A percentile compares a stretch with the other conserved stretches of the same genome.
Conservation (phyloP, 352 stramenopile genomes). For the Phytophthora syringae region DNA sequence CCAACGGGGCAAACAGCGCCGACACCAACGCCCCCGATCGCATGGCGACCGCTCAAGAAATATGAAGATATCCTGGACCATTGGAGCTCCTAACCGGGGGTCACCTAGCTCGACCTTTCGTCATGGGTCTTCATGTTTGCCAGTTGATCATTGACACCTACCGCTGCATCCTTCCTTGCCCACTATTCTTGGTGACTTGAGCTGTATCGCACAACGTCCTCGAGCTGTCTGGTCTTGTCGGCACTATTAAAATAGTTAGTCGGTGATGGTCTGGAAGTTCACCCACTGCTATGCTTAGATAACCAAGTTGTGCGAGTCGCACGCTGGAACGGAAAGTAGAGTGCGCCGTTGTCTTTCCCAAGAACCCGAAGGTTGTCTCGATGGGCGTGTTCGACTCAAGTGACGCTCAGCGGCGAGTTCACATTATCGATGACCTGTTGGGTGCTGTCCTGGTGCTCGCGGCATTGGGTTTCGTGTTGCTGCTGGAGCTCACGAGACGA, state of each 20-base stretch:
- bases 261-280: too few relatives aligned
- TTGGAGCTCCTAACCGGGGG: too few relatives aligned
- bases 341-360: not conserved
- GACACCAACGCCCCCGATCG: conserved; percentile 1
- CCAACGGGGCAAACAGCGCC: conserved; percentile 10
- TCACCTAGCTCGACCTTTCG: conserved; percentile 35
- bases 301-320: conserved; percentile 16
- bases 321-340: conserved; percentile 13
- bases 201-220: conserved; percentile 9
- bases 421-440: conserved; percentile 82
- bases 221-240: conserved; percentile 9
- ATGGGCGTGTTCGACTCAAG: conserved; percentile 26
- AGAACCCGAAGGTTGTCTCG: not conserved
- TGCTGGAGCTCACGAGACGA: conserved; percentile 76
- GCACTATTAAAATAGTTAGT: conserved; percentile 21
- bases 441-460: conserved; percentile 68
- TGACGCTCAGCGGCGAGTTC: conserved; percentile 47
- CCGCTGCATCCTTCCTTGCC: not conserved
- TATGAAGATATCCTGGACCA: conserved; percentile 8
- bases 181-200: conserved; percentile 11
- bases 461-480: conserved; percentile 45
- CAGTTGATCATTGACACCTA: too few relatives aligned
- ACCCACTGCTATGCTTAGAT: conserved; percentile 9
- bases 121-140: not conserved
- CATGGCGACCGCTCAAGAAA: conserved; percentile 15